Percentiles rank a stretch among this genome's conserved stretches.
These are phyloP conservation scores for Hypoxylon sp. DNA, from an alignment of 2,329 filamentous ascomycete species.

Conservation along the genomic window DNA sequence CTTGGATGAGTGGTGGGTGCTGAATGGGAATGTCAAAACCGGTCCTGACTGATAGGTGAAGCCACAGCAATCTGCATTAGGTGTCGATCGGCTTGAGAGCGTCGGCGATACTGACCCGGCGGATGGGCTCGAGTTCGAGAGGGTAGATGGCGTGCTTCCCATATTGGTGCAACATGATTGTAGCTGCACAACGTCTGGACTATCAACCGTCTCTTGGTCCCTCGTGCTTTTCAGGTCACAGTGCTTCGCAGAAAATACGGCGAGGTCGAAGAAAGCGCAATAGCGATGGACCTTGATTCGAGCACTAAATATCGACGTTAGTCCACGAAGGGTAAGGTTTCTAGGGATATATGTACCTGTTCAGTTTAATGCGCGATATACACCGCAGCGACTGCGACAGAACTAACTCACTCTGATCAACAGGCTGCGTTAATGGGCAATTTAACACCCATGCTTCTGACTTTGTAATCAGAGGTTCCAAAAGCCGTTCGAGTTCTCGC, in stretches of 20 bases:
- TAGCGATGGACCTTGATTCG: constrained; percentile 65
- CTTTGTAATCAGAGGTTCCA: constrained; percentile 54
- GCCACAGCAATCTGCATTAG: constrained; percentile 38
- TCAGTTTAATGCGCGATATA: constrained; percentile 63
- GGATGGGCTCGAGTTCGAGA: constrained; percentile 42
- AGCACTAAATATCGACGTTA: constrained; percentile 52
- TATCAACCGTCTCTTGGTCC: constrained; percentile 39
- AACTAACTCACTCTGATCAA: constrained; percentile 55
- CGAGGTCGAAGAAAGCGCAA: constrained; percentile 62
- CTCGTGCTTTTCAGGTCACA: constrained; percentile 59
- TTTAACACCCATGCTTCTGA: constrained; percentile 53
- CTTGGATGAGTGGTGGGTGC: constrained; percentile 60
- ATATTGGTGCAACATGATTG: constrained; percentile 53
- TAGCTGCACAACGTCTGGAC: constrained; percentile 50
- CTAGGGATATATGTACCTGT: constrained; percentile 53
- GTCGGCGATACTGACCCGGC: constrained; percentile 48
- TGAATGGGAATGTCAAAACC: constrained; percentile 56
- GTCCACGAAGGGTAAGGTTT: neutral
- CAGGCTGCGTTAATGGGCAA: constrained; percentile 51
- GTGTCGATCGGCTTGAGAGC: constrained; percentile 47
- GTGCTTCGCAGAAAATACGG: constrained; percentile 61
- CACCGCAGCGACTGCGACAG: constrained; percentile 58
- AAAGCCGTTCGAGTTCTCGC: constrained; percentile 54
- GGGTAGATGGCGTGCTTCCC: constrained; percentile 40
- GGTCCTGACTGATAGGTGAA: constrained; percentile 35